Conservation (phyloP, 2,329 filamentous ascomycete genomes). For the Colletotrichum incanum region DNA sequence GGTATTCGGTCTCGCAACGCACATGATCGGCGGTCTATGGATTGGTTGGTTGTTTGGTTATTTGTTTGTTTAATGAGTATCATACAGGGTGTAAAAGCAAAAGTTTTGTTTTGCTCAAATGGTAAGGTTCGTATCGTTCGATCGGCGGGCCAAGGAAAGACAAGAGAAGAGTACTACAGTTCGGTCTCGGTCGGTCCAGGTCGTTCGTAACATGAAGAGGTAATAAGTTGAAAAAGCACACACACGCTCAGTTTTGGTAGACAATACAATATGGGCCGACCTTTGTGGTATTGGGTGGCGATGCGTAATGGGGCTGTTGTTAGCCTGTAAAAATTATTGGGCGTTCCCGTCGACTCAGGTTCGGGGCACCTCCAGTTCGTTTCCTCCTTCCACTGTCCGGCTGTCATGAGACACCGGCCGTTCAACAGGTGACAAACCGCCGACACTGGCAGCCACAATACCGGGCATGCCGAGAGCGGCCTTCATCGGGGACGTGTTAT, state of each 20-base stretch:
- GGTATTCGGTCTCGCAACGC: slow-evolving; percentile 3
- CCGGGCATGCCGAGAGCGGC: slow-evolving; percentile 45
- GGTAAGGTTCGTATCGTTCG: slow-evolving; percentile 11
- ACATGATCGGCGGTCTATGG: slow-evolving; percentile 28
- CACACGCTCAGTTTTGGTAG: slow-evolving; percentile 8
- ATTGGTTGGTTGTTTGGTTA: slow-evolving; percentile 1
- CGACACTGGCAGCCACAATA: slow-evolving; percentile 45
- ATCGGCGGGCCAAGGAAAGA: slow-evolving; percentile 30
- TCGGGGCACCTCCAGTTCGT: slow-evolving; percentile 15
- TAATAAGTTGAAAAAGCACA: slow-evolving; percentile 1
- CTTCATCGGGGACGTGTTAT: slow-evolving; percentile 43
- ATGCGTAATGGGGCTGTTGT: neutral
- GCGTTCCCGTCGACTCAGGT: slow-evolving; percentile 5
- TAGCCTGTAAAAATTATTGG: neutral
- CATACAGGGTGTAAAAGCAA: slow-evolving; percentile 18
- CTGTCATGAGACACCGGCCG: slow-evolving; percentile 24
- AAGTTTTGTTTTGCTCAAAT: neutral
- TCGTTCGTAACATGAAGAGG: slow-evolving; percentile 17
- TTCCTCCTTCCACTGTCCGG: slow-evolving; percentile 12
- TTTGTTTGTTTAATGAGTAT: slow-evolving; percentile 15
- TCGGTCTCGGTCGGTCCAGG: slow-evolving; percentile 13
- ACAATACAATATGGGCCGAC: neutral
- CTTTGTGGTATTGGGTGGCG: neutral
- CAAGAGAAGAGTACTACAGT: slow-evolving; percentile 6
- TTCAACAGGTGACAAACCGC: slow-evolving; percentile 42